phyloP scores from a whole-genome alignment of 2,329 filamentous ascomycete species.

The Xylariales sp. region DNA sequence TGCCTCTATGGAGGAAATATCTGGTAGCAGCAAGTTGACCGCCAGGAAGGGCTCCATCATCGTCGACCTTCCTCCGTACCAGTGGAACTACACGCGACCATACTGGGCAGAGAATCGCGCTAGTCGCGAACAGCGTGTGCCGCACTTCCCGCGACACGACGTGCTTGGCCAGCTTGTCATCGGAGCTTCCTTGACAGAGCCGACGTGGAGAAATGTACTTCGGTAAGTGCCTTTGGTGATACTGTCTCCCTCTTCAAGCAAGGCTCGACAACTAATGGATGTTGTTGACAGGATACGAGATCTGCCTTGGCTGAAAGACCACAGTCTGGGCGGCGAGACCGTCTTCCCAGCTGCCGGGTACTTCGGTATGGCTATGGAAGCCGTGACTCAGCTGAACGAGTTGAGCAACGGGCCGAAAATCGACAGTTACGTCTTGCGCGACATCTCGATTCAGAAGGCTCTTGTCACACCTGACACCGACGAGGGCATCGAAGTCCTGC shows the following conservation, averaged over 20 bases:
- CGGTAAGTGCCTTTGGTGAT: conserved; percentile 3
- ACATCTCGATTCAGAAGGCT: conserved; percentile 26
- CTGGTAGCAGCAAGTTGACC: conserved; percentile 1
- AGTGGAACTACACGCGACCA: conserved; percentile 21
- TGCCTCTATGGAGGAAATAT: conserved; percentile 7
- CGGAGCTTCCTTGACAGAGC: conserved; percentile 11
- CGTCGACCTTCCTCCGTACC: conserved; percentile 25
- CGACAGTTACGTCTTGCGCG: conserved; percentile 19
- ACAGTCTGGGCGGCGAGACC: conserved; percentile 14
- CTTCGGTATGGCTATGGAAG: conserved; percentile 19
- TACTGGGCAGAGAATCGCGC: conserved; percentile 22
- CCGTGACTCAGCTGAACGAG: conserved; percentile 15
- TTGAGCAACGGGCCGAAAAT: conserved; percentile 8
- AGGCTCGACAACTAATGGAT: not conserved
- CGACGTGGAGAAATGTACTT: conserved; percentile 21
- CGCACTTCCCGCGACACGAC: conserved; percentile 21
- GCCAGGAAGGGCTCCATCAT: conserved; percentile 13
- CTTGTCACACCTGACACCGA: conserved; percentile 26
- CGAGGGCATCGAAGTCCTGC: conserved; percentile 24
- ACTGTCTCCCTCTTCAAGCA: not conserved
- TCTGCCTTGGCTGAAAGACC: conserved; percentile 16
- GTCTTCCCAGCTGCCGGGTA: conserved; percentile 20
- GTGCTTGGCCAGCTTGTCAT: conserved; percentile 16
- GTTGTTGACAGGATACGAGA: conserved; percentile 6
- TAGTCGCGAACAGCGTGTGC: conserved; percentile 19